Percentiles rank a stretch among this genome's conserved stretches.
phyloP scores from a whole-genome alignment of 768 basidiomycete species.

The Pisolithus tinctorius region DNA sequence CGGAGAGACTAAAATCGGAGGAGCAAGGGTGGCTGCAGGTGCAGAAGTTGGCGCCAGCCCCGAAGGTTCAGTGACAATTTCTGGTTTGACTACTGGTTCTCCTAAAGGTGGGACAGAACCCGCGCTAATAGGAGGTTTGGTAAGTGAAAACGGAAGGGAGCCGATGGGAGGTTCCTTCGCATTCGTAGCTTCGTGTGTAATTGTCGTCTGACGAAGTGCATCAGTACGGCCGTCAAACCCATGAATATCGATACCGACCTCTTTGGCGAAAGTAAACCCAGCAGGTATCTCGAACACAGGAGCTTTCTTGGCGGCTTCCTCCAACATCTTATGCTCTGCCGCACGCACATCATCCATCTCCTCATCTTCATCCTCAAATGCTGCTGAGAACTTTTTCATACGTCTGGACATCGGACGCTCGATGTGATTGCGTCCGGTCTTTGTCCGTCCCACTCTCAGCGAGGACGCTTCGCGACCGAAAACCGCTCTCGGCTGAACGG shows the following conservation, averaged over 20 bases:
- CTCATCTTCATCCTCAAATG: constrained; percentile 45
- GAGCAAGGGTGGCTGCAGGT: constrained; percentile 4
- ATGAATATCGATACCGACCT: constrained; percentile 32
- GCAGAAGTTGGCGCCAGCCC: neutral
- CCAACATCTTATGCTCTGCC: constrained; percentile 41
- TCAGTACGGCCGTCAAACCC: constrained; percentile 5
- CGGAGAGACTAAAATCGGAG: constrained; percentile 19
- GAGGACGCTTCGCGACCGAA: constrained; percentile 36
- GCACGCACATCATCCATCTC: constrained; percentile 33
- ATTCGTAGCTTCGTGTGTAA: constrained; percentile 33
- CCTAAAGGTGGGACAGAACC: constrained; percentile 10
- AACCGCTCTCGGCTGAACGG: constrained; percentile 14
- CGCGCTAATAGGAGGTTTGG: constrained; percentile 25
- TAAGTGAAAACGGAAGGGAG: constrained; percentile 59
- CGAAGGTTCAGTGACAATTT: constrained; percentile 6
- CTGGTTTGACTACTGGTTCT: neutral
- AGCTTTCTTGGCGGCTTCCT: constrained; percentile 48
- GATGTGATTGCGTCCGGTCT: constrained; percentile 51
- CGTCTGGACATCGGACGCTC: constrained; percentile 45
- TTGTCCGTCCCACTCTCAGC: constrained; percentile 59
- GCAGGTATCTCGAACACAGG: constrained; percentile 55
- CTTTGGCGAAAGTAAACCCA: constrained; percentile 63
- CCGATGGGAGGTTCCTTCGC: constrained; percentile 64
- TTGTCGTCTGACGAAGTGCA: constrained; percentile 22
- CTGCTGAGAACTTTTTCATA: constrained; percentile 60